Conservation (phyloP, 2,329 filamentous ascomycete species). For the Fusarium nurragi region DNA sequence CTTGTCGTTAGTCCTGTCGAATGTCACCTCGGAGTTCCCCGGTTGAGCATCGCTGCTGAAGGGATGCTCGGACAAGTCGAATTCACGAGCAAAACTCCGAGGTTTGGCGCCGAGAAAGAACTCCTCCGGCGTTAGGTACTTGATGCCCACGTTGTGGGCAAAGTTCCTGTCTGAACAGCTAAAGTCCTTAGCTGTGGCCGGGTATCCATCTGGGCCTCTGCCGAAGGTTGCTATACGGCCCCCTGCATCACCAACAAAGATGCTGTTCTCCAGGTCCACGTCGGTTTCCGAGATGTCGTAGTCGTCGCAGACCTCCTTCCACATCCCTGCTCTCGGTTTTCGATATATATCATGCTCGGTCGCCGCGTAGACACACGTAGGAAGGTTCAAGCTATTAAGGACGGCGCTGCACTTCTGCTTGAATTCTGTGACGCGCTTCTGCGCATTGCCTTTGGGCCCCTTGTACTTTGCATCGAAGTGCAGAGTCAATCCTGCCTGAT, state of each 20-base stretch:
- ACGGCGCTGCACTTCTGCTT: constrained; percentile 81
- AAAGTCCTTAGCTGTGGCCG: constrained; percentile 62
- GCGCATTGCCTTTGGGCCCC: constrained; percentile 64
- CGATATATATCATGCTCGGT: constrained; percentile 83
- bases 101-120: constrained; percentile 79
- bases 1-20: constrained; percentile 69
- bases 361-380: constrained; percentile 84
- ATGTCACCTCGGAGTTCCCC: constrained; percentile 51
- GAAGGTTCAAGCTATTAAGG: constrained; percentile 76
- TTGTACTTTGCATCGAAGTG: constrained; percentile 76
- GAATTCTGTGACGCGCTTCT: constrained; percentile 78
- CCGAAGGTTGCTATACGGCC: constrained; percentile 60
- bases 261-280: constrained; percentile 75
- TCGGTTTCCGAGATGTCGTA: constrained; percentile 64
- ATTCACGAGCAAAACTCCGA: constrained; percentile 72
- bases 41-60: constrained; percentile 36
- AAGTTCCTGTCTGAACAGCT: constrained; percentile 80
- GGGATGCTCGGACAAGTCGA: constrained; percentile 72
- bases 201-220: constrained; percentile 36
- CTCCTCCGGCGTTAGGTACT: constrained; percentile 89
- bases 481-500: constrained; percentile 85
- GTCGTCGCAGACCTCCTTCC: constrained; percentile 70
- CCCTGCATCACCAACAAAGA: constrained; percentile 91
- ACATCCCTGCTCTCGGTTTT: constrained; percentile 92
- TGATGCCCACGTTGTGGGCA: constrained; percentile 82